These are phyloP conservation scores for Nakazawaea ambrosiae DNA, from an alignment of 805 yeast genomes.

Conservation along the genomic window DNA sequence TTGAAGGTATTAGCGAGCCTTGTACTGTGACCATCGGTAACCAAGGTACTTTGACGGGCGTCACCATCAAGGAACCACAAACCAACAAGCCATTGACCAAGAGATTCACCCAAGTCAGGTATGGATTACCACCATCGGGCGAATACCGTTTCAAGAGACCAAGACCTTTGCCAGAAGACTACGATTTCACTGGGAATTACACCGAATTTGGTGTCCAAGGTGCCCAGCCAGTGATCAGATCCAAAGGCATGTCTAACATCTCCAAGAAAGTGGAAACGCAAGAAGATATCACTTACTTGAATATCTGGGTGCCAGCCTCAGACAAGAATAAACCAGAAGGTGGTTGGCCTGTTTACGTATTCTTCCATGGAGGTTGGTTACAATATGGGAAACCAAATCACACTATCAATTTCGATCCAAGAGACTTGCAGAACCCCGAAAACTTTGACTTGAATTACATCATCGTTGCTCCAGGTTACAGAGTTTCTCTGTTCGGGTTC, in stretches of 20 bases:
- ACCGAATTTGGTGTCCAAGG: constrained; percentile 19
- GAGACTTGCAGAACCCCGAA: constrained; percentile 21
- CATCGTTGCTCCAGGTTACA: constrained; percentile 31
- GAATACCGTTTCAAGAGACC: constrained; percentile 28
- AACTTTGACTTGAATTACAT: constrained; percentile 27
- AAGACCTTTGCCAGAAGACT: constrained; percentile 18
- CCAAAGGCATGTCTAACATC: constrained; percentile 4
- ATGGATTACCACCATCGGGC: constrained; percentile 25
- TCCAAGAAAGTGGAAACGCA: constrained; percentile 9
- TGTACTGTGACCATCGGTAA: constrained; percentile 16
- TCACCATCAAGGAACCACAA: constrained; percentile 14
- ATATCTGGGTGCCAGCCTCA: constrained; percentile 31
- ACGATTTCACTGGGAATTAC: constrained; percentile 26
- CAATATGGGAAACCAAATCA: constrained; percentile 27
- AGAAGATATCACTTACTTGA: constrained; percentile 29
- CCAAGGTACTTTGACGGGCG: constrained; percentile 24
- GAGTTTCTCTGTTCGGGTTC: constrained; percentile 33
- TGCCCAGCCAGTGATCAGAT: constrained; percentile 21
- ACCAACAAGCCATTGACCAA: constrained; percentile 17
- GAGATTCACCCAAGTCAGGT: constrained; percentile 26
- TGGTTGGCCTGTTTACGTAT: constrained; percentile 31
- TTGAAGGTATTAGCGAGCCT: constrained; percentile 16
- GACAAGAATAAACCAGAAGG: constrained; percentile 6
- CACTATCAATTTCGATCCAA: constrained; percentile 14
- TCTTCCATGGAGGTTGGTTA: constrained; percentile 38